phyloP scores from a whole-genome alignment of 805 yeast genomes.

The Priceomyces melissophilus region DNA sequence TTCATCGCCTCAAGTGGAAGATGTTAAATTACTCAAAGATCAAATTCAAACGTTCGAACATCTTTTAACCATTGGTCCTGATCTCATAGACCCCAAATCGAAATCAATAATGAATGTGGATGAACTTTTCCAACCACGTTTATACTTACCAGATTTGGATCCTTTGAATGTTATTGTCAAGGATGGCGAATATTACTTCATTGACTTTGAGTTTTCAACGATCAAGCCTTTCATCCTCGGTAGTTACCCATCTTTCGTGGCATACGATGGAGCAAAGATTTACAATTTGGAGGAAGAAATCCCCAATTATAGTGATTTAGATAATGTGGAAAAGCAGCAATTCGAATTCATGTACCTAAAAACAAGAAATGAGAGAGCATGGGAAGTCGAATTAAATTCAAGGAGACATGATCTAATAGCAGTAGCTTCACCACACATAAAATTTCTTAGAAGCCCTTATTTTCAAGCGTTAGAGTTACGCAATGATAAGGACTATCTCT shows the following conservation, averaged over 20 bases:
- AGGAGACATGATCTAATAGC: constrained; percentile 65
- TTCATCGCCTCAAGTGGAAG: constrained; percentile 43
- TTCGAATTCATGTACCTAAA: constrained; percentile 82
- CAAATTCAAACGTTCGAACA: constrained; percentile 63
- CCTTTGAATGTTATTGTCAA: constrained; percentile 76
- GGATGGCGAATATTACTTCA: constrained; percentile 43
- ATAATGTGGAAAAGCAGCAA: constrained; percentile 72
- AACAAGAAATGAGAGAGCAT: constrained; percentile 86
- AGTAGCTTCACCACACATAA: constrained; percentile 80
- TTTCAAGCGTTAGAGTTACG: constrained; percentile 57
- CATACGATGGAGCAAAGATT: constrained; percentile 85
- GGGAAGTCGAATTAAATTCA: constrained; percentile 76
- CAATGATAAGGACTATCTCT: constrained; percentile 54
- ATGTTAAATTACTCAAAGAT: constrained; percentile 40
- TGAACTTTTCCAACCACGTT: constrained; percentile 66
- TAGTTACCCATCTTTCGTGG: constrained; percentile 77
- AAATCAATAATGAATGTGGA: constrained; percentile 58
- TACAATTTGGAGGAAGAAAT: constrained; percentile 73
- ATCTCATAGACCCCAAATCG: constrained; percentile 53
- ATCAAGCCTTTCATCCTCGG: constrained; percentile 81
- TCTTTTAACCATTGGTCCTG: constrained; percentile 52
- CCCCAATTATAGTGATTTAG: constrained; percentile 62
- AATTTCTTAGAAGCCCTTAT: constrained; percentile 65
- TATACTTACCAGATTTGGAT: constrained; percentile 80
- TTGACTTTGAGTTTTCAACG: constrained; percentile 80